A percentile compares a stretch with the other conserved stretches of the same genome.
phyloP scores from a whole-genome alignment of 176 grass and related monocot species.

The Sorghum bicolor region DNA sequence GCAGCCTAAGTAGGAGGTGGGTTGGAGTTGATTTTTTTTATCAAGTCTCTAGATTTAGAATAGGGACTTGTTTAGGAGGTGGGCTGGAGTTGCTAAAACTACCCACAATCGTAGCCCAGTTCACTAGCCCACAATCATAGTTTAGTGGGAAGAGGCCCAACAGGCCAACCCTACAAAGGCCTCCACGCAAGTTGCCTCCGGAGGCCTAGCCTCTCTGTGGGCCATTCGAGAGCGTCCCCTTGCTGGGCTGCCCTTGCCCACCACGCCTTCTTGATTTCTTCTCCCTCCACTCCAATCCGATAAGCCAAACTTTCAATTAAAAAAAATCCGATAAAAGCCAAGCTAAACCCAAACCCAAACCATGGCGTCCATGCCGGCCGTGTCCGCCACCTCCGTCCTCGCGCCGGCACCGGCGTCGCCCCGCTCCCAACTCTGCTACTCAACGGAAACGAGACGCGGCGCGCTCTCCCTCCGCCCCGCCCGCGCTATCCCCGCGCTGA shows the following conservation, averaged over 20 bases:
- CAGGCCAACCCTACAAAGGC: too few relatives aligned
- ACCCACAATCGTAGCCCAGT: too few relatives aligned
- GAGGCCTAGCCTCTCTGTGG: too few relatives aligned
- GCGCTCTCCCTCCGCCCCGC: neutral
- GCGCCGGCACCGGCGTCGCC: neutral
- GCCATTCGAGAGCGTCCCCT: too few relatives aligned
- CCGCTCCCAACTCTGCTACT: neutral
- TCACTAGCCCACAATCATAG: too few relatives aligned
- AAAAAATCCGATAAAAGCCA: constrained; percentile 28
- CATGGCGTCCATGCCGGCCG: constrained; percentile 44
- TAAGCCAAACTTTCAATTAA: neutral
- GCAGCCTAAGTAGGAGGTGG: too few relatives aligned
- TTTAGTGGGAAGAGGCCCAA: neutral
- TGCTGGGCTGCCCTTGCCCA: neutral
- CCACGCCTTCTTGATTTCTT: neutral
- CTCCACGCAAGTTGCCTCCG: neutral
- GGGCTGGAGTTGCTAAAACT: too few relatives aligned
- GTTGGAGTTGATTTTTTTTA: too few relatives aligned
- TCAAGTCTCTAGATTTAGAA: too few relatives aligned
- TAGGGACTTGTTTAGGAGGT: too few relatives aligned
- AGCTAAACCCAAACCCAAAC: neutral
- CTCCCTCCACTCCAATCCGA: neutral
- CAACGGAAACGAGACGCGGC: neutral
- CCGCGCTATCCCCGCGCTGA: constrained; percentile 5
- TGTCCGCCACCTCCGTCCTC: constrained; percentile 33